Conservation (phyloP, 2,329 filamentous ascomycete species). For the Trichoderma lentiforme region DNA sequence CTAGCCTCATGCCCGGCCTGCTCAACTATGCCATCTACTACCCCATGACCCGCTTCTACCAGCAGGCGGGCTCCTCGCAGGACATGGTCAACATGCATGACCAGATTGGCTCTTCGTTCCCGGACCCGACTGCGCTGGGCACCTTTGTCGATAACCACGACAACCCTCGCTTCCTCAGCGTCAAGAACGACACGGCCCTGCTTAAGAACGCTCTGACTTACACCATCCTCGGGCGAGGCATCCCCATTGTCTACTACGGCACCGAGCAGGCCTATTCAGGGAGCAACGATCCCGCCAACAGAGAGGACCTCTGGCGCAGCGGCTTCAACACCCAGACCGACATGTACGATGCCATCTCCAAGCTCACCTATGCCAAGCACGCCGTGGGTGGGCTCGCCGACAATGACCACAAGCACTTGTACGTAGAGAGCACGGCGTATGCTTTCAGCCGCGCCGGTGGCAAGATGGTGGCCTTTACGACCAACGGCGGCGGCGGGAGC, state of each 20-base stretch:
- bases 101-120: slow-evolving; percentile 35
- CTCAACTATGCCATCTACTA: slow-evolving; percentile 58
- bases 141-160: slow-evolving; percentile 61
- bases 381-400: slow-evolving; percentile 41
- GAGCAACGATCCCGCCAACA: slow-evolving; percentile 47
- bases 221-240: slow-evolving; percentile 58
- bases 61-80: slow-evolving; percentile 37
- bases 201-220: slow-evolving; percentile 61
- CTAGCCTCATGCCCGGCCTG: slow-evolving; percentile 53
- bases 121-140: slow-evolving; percentile 45
- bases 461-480: slow-evolving; percentile 44
- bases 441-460: slow-evolving; percentile 44
- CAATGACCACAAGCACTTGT: slow-evolving; percentile 44
- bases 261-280: slow-evolving; percentile 59
- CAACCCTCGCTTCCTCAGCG: slow-evolving; percentile 49
- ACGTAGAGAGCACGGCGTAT: slow-evolving; percentile 41
- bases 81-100: slow-evolving; percentile 39
- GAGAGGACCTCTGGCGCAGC: slow-evolving; percentile 58
- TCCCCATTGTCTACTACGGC: slow-evolving; percentile 64
- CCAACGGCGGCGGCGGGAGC: slow-evolving; percentile 40
- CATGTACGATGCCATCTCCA: slow-evolving; percentile 44
- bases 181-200: slow-evolving; percentile 51
- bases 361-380: slow-evolving; percentile 45
- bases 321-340: slow-evolving; percentile 44
- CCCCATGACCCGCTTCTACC: slow-evolving; percentile 39